Evolutionary conservation across 371 early-diverging fungal species (phyloP).

Genomic region (Batkoa obscura): DNA sequence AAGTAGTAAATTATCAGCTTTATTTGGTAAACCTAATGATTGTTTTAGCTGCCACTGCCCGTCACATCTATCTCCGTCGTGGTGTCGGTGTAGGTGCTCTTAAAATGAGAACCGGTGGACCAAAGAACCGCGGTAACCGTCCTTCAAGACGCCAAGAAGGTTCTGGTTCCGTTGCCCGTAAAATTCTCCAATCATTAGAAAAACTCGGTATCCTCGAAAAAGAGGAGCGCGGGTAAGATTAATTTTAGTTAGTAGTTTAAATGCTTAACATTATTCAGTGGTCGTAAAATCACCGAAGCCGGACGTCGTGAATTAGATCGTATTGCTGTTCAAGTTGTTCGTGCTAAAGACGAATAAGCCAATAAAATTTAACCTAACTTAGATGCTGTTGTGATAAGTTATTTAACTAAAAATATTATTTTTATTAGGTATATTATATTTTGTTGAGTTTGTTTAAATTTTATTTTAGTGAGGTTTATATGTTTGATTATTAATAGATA

Average conservation of each 20-base stretch:
- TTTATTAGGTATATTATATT: too few species aligned
- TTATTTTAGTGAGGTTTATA: too few species aligned
- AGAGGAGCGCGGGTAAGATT: conserved; percentile 58
- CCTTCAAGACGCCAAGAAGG: conserved; percentile 79
- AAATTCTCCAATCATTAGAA: conserved; percentile 91
- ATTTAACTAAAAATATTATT: too few species aligned
- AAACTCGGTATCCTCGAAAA: conserved; percentile 90
- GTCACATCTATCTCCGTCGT: conserved; percentile 92
- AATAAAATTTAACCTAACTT: conserved; percentile 1
- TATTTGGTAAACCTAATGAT: neutral
- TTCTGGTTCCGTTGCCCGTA: conserved; percentile 85
- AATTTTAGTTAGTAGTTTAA: neutral
- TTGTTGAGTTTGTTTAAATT: too few species aligned
- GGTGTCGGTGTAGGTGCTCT: conserved; percentile 90
- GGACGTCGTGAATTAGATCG: conserved; percentile 76
- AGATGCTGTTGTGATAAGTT: too few species aligned
- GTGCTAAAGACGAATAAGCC: conserved; percentile 4
- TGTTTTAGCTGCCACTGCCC: conserved; percentile 74
- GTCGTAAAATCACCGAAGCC: conserved; percentile 60
- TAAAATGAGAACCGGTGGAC: conserved; percentile 81
- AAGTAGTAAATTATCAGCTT: conserved; percentile 12
- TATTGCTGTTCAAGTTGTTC: conserved; percentile 35
- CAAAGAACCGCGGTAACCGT: conserved; percentile 79
- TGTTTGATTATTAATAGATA: too few species aligned
- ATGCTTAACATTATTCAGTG: conserved; percentile 19